Base-by-base conservation (phyloP, 2,329 filamentous ascomycete genomes). In the Xylariaceae sp. region DNA sequence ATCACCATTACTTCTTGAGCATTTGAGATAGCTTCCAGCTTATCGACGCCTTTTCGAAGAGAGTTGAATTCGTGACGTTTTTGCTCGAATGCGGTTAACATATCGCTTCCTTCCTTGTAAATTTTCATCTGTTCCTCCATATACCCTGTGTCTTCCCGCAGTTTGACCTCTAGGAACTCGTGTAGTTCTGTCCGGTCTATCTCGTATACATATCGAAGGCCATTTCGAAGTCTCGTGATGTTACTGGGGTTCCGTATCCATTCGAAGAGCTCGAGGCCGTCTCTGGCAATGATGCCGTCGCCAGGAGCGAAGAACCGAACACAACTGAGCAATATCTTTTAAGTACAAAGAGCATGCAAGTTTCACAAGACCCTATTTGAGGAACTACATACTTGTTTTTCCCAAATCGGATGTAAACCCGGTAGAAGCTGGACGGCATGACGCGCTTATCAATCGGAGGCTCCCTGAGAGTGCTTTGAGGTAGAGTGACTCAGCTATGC, bases 321-420 rank as follows among this genome's bases (percentile, higher is more conserved):
- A 29, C 60, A 59, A 16, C 62, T 63, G 39, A 3, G 16, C 7
- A 23, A 33, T 34, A 17, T 14, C 26, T 29, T 33, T 60, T 29
- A 60, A 45, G 16, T 16, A 3, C 24, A 12, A 37, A 48, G 34
- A 17, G 6, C 17, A 16, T 11, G 2, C 5, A 26, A 3, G 12
- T 4, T 37, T 44, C 23, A 16, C 12, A 9, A 23, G 17, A n/a
- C 40, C 26, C 16, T 3, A n/a, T 19, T 6, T 14, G 11, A 21
- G 28, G 28, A 21, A 45, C 12, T 23, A 45, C 51, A 11, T 55
- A 63, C 61, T 55, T 47, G 14, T 33, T n/a, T 26, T 24, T 4
- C 12, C 53, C 61, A 21, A 56, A 59, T n/a, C 44, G 52, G 29
- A 63, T 40, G 33, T 61, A 63, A 47, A 63, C 36, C 8, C 58